A percentile compares a stretch with the other conserved stretches of the same genome.
Evolutionary conservation across 768 basidiomycete species (phyloP).

Genomic region (Xerocomus spinulosus): DNA sequence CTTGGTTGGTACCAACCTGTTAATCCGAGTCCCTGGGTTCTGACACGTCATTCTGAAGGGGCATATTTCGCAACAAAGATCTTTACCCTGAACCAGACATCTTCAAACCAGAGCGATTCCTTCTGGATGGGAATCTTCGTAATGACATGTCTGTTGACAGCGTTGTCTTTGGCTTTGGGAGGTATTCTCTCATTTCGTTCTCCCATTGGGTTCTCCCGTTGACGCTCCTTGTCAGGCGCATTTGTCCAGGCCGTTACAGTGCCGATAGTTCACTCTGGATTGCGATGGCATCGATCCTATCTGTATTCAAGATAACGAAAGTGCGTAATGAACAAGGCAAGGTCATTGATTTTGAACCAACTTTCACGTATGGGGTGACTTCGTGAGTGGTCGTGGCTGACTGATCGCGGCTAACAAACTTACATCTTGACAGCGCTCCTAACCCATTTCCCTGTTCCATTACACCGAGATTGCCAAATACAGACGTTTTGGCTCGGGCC

Average conservation of each 20-base stretch:
- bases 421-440: not conserved
- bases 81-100: not conserved
- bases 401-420: not conserved
- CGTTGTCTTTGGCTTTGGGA: not conserved
- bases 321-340: not conserved
- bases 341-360: not conserved
- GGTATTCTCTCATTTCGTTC: not conserved
- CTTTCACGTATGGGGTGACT: not conserved
- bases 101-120: not conserved
- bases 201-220: not conserved
- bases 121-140: not conserved
- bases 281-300: not conserved
- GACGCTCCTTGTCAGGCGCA: no score
- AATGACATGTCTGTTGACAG: not conserved
- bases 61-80: not conserved
- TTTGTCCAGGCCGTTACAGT: not conserved
- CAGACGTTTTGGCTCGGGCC: no score
- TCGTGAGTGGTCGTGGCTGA: not conserved
- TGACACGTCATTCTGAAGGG: not conserved
- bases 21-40: not conserved
- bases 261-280: not conserved
- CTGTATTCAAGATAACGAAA: not conserved
- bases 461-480: not conserved
- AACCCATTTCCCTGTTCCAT: not conserved
- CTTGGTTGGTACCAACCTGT: not conserved